Conservation (phyloP, 2,329 filamentous ascomycete genomes). For the Daldinia sp. region DNA sequence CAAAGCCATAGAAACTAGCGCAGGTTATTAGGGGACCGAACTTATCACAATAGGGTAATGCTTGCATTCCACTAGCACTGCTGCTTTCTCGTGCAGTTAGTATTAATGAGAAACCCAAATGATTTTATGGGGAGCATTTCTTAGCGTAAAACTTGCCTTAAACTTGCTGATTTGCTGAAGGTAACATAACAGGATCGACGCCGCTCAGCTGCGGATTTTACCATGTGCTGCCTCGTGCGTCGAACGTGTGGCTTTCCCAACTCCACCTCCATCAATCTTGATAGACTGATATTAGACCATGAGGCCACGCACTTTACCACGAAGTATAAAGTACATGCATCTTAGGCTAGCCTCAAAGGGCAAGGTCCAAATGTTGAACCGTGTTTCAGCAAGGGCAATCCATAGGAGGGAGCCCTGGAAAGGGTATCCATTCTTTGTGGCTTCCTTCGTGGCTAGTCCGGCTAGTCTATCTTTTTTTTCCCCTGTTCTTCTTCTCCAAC, state of each 20-base stretch:
- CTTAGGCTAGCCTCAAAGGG: constrained; percentile 10
- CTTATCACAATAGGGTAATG: not conserved
- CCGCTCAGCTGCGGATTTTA: constrained; percentile 30
- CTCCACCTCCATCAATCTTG: constrained; percentile 10
- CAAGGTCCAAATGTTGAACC: constrained; percentile 16
- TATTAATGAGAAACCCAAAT: constrained; percentile 2
- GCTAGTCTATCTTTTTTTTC: not conserved
- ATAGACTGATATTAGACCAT: too few species aligned
- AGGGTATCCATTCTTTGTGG: not conserved
- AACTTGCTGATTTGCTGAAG: constrained; percentile 10
- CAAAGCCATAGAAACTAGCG: not conserved
- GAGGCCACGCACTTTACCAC: constrained; percentile 9
- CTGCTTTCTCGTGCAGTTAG: too few species aligned
- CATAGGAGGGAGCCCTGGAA: too few species aligned
- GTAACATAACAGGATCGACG: constrained; percentile 24
- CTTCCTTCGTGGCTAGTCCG: constrained; percentile 1
- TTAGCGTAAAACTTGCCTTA: not conserved
- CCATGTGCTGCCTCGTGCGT: constrained; percentile 28
- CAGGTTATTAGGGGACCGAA: not conserved
- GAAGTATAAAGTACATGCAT: constrained; percentile 23
- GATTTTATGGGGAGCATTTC: constrained; percentile 2
- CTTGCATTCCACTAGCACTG: too few species aligned
- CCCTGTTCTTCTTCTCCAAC: too few species aligned
- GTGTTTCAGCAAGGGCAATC: constrained; percentile 36
- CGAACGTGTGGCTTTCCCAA: constrained; percentile 20